These are phyloP conservation scores for Camelina neglecta DNA, from an alignment of 345 rosid species.

Conservation along the genomic window DNA sequence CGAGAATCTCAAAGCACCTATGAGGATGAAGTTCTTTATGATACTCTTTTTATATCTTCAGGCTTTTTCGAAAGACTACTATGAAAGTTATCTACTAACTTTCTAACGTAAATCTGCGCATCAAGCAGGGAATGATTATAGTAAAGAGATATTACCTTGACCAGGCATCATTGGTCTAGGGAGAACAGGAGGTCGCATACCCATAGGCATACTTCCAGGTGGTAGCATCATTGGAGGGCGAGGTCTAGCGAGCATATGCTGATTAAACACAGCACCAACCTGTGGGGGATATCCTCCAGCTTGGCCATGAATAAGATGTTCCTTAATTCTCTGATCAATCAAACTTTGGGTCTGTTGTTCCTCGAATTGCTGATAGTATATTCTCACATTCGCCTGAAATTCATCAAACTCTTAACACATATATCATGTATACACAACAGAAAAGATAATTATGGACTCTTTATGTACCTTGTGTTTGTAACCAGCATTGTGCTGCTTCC, in stretches of 20 bases:
- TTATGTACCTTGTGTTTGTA: slow-evolving; percentile 90
- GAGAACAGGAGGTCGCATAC: slow-evolving; percentile 85
- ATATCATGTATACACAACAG: background rate
- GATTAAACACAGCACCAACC: slow-evolving; percentile 91
- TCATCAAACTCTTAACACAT: slow-evolving; percentile 20
- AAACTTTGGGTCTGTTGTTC: slow-evolving; percentile 97
- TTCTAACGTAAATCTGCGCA: background rate
- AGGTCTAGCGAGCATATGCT: slow-evolving; percentile 80
- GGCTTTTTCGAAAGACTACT: background rate
- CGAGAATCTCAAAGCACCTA: slow-evolving; percentile 1
- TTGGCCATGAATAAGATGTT: slow-evolving; percentile 75
- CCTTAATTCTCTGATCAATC: slow-evolving; percentile 95
- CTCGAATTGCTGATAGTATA: slow-evolving; percentile 97
- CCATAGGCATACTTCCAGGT: slow-evolving; percentile 57
- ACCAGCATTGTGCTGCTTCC: slow-evolving; percentile 99
- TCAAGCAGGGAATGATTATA: background rate
- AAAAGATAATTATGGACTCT: background rate
- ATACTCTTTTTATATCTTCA: background rate
- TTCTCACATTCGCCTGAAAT: slow-evolving; percentile 84
- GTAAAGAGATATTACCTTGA: slow-evolving; percentile 36
- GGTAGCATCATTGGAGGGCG: slow-evolving; percentile 79
- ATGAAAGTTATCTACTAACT: background rate
- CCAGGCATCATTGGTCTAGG: slow-evolving; percentile 80
- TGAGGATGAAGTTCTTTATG: background rate
- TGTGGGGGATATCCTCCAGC: slow-evolving; percentile 75